phyloP scores from a whole-genome alignment of 352 stramenopile species.

The Phytopythium helicoides region DNA sequence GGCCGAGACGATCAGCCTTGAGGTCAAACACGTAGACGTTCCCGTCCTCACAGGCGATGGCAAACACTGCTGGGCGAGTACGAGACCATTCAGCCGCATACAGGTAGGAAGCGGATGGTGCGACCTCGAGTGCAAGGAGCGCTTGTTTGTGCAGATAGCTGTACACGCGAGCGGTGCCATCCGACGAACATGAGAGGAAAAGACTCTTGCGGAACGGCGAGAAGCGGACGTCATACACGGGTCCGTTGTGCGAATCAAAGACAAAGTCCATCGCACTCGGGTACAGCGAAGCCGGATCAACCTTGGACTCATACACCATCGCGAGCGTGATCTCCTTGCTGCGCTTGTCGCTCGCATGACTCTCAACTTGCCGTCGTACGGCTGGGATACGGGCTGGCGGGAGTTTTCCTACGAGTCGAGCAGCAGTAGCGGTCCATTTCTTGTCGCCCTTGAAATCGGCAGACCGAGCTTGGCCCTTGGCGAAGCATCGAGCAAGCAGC shows the following conservation, averaged over 20 bases:
- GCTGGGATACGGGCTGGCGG: constrained; percentile 36
- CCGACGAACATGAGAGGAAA: constrained; percentile 73
- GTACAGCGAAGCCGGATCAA: constrained; percentile 57
- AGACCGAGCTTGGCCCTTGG: constrained; percentile 44
- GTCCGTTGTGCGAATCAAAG: constrained; percentile 67
- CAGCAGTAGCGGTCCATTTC: constrained; percentile 75
- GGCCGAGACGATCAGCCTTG: constrained; percentile 45
- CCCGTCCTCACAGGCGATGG: constrained; percentile 62
- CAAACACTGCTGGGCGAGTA: constrained; percentile 75
- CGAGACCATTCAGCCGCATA: constrained; percentile 76
- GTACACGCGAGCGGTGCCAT: constrained; percentile 81
- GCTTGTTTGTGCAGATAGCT: constrained; percentile 59
- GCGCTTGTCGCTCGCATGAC: constrained; percentile 57
- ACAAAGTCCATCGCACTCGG: constrained; percentile 71
- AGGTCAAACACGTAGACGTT: constrained; percentile 80
- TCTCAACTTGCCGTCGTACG: constrained; percentile 68
- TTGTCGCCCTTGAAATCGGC: constrained; percentile 73
- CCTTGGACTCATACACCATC: constrained; percentile 72
- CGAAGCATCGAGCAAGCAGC: constrained; percentile 59
- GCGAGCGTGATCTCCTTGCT: constrained; percentile 64
- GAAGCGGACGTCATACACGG: constrained; percentile 78
- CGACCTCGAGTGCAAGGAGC: constrained; percentile 63
- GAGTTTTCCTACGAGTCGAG: constrained; percentile 55
- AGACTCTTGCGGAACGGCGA: constrained; percentile 84
- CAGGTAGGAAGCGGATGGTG: constrained; percentile 63